phyloP scores from a whole-genome alignment of 805 yeast species.

The Tetrapisispora nanseiensis region DNA sequence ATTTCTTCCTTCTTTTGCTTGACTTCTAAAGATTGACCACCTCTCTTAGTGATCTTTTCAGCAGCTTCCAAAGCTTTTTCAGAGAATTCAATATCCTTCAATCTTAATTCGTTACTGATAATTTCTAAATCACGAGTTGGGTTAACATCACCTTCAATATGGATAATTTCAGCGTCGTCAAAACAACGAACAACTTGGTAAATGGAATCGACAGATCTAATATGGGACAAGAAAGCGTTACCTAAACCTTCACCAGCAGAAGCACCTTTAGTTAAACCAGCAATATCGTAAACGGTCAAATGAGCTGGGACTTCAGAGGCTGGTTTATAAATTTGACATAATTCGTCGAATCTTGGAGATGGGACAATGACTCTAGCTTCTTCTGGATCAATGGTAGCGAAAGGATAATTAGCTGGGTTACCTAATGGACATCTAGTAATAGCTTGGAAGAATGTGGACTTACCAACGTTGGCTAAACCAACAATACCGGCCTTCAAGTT shows the following conservation, averaged over 20 bases:
- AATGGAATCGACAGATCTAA: constrained; percentile 95
- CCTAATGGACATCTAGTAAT: constrained; percentile 61
- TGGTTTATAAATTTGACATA: constrained; percentile 68
- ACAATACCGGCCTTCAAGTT: constrained; percentile 52
- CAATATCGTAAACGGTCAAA: constrained; percentile 91
- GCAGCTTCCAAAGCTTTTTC: constrained; percentile 70
- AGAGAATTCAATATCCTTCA: constrained; percentile 94
- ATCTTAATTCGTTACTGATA: constrained; percentile 81
- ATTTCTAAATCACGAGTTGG: constrained; percentile 92
- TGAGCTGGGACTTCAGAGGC: constrained; percentile 84
- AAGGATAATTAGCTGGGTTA: constrained; percentile 73
- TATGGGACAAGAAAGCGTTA: constrained; percentile 91
- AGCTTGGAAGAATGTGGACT: constrained; percentile 73
- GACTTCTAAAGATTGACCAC: constrained; percentile 82
- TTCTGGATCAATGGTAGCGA: constrained; percentile 91
- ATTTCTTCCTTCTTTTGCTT: constrained; percentile 84
- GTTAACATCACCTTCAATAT: constrained; percentile 92
- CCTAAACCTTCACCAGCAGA: constrained; percentile 96
- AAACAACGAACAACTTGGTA: constrained; percentile 97
- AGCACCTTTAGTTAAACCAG: constrained; percentile 96
- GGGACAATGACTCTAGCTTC: constrained; percentile 95
- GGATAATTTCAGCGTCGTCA: constrained; percentile 95
- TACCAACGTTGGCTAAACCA: constrained; percentile 75
- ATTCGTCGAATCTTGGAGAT: constrained; percentile 73
- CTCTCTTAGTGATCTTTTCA: constrained; percentile 73